A percentile compares a stretch with the other conserved stretches of the same genome.
Evolutionary conservation across 805 yeast genomes (phyloP).

Genomic region (Metschnikowia koreensis): DNA sequence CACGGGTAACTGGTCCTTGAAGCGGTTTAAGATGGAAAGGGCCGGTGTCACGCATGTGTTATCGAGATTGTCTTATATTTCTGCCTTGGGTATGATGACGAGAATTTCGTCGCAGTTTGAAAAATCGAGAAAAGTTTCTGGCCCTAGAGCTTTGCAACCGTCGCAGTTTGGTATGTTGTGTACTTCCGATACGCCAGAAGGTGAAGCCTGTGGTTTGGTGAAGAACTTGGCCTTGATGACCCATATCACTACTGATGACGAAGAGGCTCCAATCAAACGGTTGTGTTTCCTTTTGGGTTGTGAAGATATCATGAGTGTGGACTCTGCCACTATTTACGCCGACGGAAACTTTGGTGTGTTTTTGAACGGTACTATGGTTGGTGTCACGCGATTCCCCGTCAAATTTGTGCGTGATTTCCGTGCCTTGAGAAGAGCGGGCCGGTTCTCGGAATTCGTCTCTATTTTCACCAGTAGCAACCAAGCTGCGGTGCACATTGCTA

Average conservation of each 20-base stretch:
- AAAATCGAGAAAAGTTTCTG: constrained; percentile 95
- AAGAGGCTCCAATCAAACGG: constrained; percentile 80
- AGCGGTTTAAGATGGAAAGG: constrained; percentile 98
- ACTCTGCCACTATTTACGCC: constrained; percentile 78
- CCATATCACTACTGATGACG: constrained; percentile 97
- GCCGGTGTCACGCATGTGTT: constrained; percentile 98
- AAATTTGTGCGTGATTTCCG: constrained; percentile 79
- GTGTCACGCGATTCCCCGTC: constrained; percentile 84
- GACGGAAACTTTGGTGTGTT: constrained; percentile 80
- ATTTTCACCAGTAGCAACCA: constrained; percentile 89
- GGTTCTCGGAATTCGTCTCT: constrained; percentile 85
- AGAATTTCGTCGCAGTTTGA: constrained; percentile 98
- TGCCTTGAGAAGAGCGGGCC: constrained; percentile 76
- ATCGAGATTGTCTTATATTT: constrained; percentile 85
- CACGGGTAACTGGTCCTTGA: constrained; percentile 98
- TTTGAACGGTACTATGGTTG: constrained; percentile 91
- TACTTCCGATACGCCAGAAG: constrained; percentile 98
- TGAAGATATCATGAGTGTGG: constrained; percentile 77
- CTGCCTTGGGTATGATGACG: constrained; percentile 99
- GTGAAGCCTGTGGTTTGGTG: constrained; percentile 99
- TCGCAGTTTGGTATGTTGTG: constrained; percentile 99
- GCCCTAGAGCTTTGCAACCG: constrained; percentile 98
- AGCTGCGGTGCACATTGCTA: constrained; percentile 91
- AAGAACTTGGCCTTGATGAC: constrained; percentile 97
- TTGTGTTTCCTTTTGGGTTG: constrained; percentile 84